Percentiles rank a stretch among this genome's conserved stretches.
phyloP scores from a whole-genome alignment of 805 yeast species.

The Saturnispora galanensis region DNA sequence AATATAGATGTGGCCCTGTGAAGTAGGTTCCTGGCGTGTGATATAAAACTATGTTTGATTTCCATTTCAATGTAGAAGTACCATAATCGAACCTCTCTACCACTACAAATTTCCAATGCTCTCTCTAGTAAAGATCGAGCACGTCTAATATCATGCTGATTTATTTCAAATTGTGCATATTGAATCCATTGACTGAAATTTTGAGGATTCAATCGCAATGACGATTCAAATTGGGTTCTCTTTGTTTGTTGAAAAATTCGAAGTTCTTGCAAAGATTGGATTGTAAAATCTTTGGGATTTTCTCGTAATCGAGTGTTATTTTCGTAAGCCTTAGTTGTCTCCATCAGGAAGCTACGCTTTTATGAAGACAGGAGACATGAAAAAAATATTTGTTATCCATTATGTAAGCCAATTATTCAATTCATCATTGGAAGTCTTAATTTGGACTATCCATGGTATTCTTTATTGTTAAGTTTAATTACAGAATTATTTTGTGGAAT shows the following conservation, averaged over 20 bases:
- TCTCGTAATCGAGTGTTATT: constrained; percentile 1
- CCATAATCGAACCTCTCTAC: constrained; percentile 69
- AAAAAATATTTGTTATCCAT: too few species aligned
- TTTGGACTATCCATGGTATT: too few species aligned
- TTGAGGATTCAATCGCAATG: constrained; percentile 73
- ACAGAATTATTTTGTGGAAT: too few species aligned
- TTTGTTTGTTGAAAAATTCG: constrained; percentile 66
- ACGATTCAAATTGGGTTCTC: constrained; percentile 76
- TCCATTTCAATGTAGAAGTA: constrained; percentile 72
- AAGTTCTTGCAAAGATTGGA: constrained; percentile 72
- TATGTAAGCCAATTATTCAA: too few species aligned
- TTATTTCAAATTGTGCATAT: constrained; percentile 81
- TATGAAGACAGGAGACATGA: too few species aligned
- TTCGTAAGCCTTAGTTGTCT: constrained; percentile 2
- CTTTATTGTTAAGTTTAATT: too few species aligned
- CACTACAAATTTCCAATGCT: constrained; percentile 51
- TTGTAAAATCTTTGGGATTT: constrained; percentile 34
- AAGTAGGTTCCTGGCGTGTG: constrained; percentile 80
- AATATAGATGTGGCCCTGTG: constrained; percentile 66
- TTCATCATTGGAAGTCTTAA: too few species aligned
- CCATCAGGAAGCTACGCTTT: background rate
- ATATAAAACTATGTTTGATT: constrained; percentile 57
- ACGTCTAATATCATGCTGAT: constrained; percentile 65
- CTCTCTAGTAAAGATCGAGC: constrained; percentile 86
- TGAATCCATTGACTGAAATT: constrained; percentile 86